Base-by-base conservation (phyloP, 306 rosid species). In the Sophora flavescens region DNA sequence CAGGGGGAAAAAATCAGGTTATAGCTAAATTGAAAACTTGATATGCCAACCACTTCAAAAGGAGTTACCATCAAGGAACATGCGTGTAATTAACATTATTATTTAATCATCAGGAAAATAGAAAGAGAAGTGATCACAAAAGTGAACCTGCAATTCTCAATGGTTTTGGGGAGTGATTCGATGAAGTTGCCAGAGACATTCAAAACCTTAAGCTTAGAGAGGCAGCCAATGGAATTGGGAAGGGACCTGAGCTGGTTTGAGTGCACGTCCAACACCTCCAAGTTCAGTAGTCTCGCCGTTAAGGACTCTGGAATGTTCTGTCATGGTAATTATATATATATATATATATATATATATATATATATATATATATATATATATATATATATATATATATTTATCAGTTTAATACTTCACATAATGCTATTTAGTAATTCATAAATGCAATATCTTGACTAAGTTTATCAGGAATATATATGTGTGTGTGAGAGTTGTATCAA, bases 221-320 rank as follows among this genome's bases (percentile, higher is more conserved):
- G 90, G 76, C 98, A 95, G 0, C 98, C 98, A 59, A 95, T 92
- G 57, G 98, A 95, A 76, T 95, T 89, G 2, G 98, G 98, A 7
- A 95, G 93, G 4, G 86, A 75, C 14, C 74, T 88, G 9, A 95
- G 89, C 70, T 88, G 96, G 73, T 95, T 95, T 30, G 98, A 95
- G 61, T 76, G 97, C 63, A 92, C 88, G 6, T 95, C 98, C 75
- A 95, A 80, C 71, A 65, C 88, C 6, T 63, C 75, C 84, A 95
- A 76, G 63, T 90, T 95, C 14, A 92, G 67, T 45, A 95, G 77
- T 75, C 98, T 88, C 8, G 98, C 98, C 0, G 83, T 85, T 60
- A 86, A 81, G 0, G 97, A 95, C 73, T 95, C 98, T 0, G 97
- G 96, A 74, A 95, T 92, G 32, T 76, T 87, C 98, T 95, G 80